These are phyloP conservation scores for Gamsiella multidivaricata DNA, from an alignment of 192 early-diverging fungal species.

Conservation along the genomic window DNA sequence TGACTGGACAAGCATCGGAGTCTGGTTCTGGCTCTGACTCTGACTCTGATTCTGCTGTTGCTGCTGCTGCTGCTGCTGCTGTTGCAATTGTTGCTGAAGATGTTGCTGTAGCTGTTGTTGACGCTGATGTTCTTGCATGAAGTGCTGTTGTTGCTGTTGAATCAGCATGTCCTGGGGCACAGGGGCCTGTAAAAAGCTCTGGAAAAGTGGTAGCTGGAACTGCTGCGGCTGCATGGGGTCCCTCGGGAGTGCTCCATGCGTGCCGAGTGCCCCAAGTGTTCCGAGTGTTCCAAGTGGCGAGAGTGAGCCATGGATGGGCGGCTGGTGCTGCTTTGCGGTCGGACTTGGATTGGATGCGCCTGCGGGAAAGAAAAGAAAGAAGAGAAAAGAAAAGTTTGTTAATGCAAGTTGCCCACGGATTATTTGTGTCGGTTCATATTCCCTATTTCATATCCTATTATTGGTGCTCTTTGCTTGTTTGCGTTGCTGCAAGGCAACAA, in stretches of 20 bases:
- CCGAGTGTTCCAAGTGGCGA: no score
- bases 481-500: no score
- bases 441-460: no score
- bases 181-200: slow-evolving; percentile 13
- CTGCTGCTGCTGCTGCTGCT: slow-evolving; percentile 9
- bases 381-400: not conserved
- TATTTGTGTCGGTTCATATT: no score
- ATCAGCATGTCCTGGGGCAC: slow-evolving; percentile 18
- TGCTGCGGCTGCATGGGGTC: not conserved
- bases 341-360: slow-evolving; percentile 18
- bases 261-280: no score
- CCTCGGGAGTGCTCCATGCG: not conserved
- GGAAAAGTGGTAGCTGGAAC: slow-evolving; percentile 21
- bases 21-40: slow-evolving; percentile 22
- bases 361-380: slow-evolving; percentile 3
- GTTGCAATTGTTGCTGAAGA: slow-evolving; percentile 14
- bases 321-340: slow-evolving; percentile 13
- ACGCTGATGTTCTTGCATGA: slow-evolving; percentile 10
- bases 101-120: slow-evolving; percentile 17
- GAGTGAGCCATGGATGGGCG: not conserved
- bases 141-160: slow-evolving; percentile 35
- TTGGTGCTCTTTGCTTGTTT: no score
- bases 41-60: slow-evolving; percentile 13
- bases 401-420: no score
- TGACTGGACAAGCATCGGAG: slow-evolving; percentile 37